phyloP scores from a whole-genome alignment of 495 filamentous ascomycete species.

The Aspergillus asperescens region DNA sequence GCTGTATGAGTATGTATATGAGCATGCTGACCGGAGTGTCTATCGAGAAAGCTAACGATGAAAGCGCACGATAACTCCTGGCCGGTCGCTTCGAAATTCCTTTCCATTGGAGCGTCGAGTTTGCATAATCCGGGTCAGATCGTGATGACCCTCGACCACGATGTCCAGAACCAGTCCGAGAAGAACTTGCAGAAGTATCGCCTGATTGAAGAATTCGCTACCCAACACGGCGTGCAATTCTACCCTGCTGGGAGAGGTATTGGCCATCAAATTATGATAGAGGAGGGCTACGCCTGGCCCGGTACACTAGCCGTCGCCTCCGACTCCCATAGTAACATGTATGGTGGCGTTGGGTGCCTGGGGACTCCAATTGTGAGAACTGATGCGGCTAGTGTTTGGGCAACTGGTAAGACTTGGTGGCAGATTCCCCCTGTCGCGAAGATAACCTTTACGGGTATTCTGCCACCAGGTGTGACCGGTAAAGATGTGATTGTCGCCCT shows the following conservation, averaged over 20 bases:
- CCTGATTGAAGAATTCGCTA: conserved; percentile 83
- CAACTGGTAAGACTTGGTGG: conserved; percentile 81
- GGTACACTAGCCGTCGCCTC: conserved; percentile 78
- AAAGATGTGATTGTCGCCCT: conserved; percentile 94
- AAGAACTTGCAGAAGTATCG: conserved; percentile 78
- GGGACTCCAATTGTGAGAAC: conserved; percentile 84
- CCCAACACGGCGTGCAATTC: conserved; percentile 73
- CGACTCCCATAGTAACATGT: conserved; percentile 84
- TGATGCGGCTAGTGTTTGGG: conserved; percentile 84
- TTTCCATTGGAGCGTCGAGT: conserved; percentile 76
- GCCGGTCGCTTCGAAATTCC: conserved; percentile 81
- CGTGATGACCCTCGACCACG: conserved; percentile 89
- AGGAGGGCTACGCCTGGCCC: conserved; percentile 78
- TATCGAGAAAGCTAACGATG: neutral
- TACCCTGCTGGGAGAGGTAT: conserved; percentile 81
- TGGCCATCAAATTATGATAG: conserved; percentile 87
- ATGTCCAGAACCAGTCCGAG: conserved; percentile 83
- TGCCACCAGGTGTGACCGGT: conserved; percentile 80
- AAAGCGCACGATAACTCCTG: conserved; percentile 81
- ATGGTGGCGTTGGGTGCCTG: conserved; percentile 74
- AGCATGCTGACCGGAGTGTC: neutral
- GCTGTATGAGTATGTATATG: conserved; percentile 54
- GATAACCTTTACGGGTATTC: conserved; percentile 67
- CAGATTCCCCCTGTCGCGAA: conserved; percentile 82
- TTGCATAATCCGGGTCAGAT: conserved; percentile 70